Base-by-base conservation (phyloP, 129 eudicot genomes). In the Centrapalus pauciflorus region DNA sequence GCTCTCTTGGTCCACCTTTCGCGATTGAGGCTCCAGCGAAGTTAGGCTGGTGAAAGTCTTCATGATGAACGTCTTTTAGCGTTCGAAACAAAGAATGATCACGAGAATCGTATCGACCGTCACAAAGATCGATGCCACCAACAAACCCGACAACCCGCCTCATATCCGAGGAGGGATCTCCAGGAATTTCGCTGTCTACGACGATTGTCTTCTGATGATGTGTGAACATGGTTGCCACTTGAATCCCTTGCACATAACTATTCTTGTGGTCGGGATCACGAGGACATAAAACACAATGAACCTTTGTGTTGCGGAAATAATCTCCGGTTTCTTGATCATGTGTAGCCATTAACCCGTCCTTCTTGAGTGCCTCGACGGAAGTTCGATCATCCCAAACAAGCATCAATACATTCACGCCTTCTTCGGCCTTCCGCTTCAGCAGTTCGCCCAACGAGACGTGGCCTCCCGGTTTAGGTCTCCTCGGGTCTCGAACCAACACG, bases 81-180 rank as follows among this genome's bases (percentile, higher is more conserved):
- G 98, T 85, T 64, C 76, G 24, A 37, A 92, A 92, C 48, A 92
- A 68, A 7, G 87, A 77, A 62, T 92, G 98, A 5, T 69, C 83
- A 19, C 77, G 83, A 10, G 83, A 71, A 65, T 92, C 98, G 13
- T 88, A 92, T 3, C 98, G 58, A 7, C 98, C 96, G 51, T 83
- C 96, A 63, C 97, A 91, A 33, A 91, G 94, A 85, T 91, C 97
- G 40, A 91, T 83, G 1, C 97, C 97, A 0, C 98, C 98, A 27
- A 92, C 67, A 73, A 92, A 92, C 51, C 95, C 82, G 17, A 88
- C 74, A 6, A 92, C 67, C 37, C 82, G 63, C 48, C 98, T 79
- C 78, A 70, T 77, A 20, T 37, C 67, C 0, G 66, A 38, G 4
- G 56, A 43, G 4, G 55, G 17, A 13, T 69, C 88, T 13, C 71